Evolutionary conservation across 108 stramenopile species (phyloP), one percentile per base, ranked within the genome.

Genomic region (Discostella pseudostelligera): DNA sequence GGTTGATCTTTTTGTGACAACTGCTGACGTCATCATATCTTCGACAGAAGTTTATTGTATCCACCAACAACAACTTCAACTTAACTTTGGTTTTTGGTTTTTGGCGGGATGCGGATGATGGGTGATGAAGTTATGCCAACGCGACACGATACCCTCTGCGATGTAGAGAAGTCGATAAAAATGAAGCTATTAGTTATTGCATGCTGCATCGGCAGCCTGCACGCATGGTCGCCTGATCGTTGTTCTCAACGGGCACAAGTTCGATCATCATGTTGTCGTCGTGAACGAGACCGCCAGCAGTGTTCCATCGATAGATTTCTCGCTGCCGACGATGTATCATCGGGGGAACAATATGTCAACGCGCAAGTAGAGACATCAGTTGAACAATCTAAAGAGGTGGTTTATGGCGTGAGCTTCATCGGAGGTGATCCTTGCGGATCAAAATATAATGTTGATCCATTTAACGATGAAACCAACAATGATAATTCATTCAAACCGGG

Each of bases 391-490:
- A 25, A 25, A 1, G 29, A 14, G 16, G 66, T 44, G 6, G 6
- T 48, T n/a, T 74, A 29, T 42, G 74, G 74, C 12, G 69, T 75
- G 20, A 70, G 69, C 17, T 70, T 55, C 28, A 83, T 83, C 10
- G 82, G 82, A 12, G 82, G 82, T n/a, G 82, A 83, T 54, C 82
- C 82, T 0, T 83, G 82, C 43, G 82, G 82, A n/a, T 77, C 75
- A 2, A 83, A 80, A 44, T 83, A 83, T 54, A 80, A 80, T 49
- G 35, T 61, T 25, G 82, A 80, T 64, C 82, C 82, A 24, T 80
- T 80, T 28, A 79, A 80, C 59, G 76, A 76, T 36, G 82, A 76
- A 56, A 59, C 67, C 3, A 32, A 32, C 4, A 32, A 32, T 32
- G 5, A 32, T 4, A 5, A 32, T 32, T 32, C 53, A 24, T 49